Conservation (phyloP, 495 filamentous ascomycete genomes). For the Sphaerosporella brunnea region DNA sequence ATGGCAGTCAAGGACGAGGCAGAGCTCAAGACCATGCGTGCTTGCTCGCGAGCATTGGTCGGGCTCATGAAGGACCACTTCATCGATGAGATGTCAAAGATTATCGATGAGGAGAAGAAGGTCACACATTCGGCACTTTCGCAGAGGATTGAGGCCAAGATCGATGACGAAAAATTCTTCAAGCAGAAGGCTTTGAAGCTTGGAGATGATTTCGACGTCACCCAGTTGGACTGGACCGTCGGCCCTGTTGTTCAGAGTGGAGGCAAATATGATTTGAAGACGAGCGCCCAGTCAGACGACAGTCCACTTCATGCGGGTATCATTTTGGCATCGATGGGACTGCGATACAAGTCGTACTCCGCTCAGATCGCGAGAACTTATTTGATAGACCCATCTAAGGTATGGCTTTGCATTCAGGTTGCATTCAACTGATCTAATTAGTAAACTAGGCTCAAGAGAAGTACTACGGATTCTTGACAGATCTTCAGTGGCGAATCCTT, state of each 20-base stretch:
- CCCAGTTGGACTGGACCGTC: conserved; percentile 83
- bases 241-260: conserved; percentile 89
- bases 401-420: conserved; percentile 2
- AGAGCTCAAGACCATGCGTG: conserved; percentile 83
- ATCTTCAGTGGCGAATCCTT: conserved; percentile 67
- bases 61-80: conserved; percentile 87
- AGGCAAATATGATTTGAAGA: conserved; percentile 77
- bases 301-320: conserved; percentile 81
- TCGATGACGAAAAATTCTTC: conserved; percentile 89
- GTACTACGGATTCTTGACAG: conserved; percentile 83
- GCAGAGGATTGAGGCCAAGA: conserved; percentile 69
- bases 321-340: conserved; percentile 76
- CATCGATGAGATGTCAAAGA: conserved; percentile 88
- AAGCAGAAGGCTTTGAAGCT: conserved; percentile 60
- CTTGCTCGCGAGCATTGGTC: conserved; percentile 79
- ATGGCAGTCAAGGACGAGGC: conserved; percentile 94
- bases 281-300: conserved; percentile 54
- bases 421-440: neutral
- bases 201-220: conserved; percentile 69
- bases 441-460: conserved; percentile 48
- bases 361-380: conserved; percentile 83
- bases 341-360: conserved; percentile 87
- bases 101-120: conserved; percentile 89
- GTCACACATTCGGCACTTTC: conserved; percentile 74
- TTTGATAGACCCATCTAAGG: conserved; percentile 85